Percentiles rank a stretch among this genome's conserved stretches.
phyloP scores from a whole-genome alignment of 805 yeast species.

The Yarrowia divulgata region DNA sequence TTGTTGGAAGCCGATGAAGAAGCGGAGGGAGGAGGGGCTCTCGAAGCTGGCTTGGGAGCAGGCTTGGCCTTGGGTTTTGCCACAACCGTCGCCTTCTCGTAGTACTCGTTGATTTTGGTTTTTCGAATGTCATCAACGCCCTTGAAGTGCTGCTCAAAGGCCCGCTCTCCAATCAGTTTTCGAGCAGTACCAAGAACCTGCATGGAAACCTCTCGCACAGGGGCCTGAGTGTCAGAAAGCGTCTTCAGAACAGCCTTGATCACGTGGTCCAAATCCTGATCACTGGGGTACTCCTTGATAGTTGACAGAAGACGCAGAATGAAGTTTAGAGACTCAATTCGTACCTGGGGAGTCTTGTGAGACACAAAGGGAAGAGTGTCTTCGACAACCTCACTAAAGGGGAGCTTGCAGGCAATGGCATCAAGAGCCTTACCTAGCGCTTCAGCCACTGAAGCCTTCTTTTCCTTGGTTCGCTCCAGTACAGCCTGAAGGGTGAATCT shows the following conservation, averaged over 20 bases:
- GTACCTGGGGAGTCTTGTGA: conserved; percentile 85
- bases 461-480: conserved; percentile 86
- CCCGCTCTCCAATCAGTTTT: conserved; percentile 81
- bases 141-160: conserved; percentile 64
- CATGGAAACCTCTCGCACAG: conserved; percentile 78
- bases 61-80: conserved; percentile 52
- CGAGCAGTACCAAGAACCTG: conserved; percentile 80
- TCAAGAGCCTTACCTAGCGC: conserved; percentile 73
- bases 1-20: conserved; percentile 40
- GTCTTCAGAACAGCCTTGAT: conserved; percentile 65
- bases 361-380: conserved; percentile 65
- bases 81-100: conserved; percentile 62
- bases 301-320: conserved; percentile 67
- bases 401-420: conserved; percentile 52
- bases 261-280: conserved; percentile 63
- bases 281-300: conserved; percentile 58
- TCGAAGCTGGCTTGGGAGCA: conserved; percentile 43
- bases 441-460: conserved; percentile 77
- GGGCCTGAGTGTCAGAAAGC: conserved; percentile 83
- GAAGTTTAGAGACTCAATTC: conserved; percentile 71
- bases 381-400: conserved; percentile 65
- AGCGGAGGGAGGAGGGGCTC: conserved; percentile 42
- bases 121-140: conserved; percentile 79
- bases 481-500: conserved; percentile 64
- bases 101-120: conserved; percentile 68